Base-by-base conservation (phyloP, 257 asterid genomes). In the Solanum arcanum region DNA sequence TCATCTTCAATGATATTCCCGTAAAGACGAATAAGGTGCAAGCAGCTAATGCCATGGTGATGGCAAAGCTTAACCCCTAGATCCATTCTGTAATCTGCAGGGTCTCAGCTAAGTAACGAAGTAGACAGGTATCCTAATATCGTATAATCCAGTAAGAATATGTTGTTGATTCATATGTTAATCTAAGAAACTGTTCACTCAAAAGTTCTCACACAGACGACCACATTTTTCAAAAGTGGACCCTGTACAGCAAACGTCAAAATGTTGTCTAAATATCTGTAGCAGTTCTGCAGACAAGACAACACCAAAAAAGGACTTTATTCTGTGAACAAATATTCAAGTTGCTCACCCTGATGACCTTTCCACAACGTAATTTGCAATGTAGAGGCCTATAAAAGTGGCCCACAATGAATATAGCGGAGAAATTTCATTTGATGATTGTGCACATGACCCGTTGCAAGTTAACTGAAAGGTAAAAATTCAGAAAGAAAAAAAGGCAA, bases 351-450 rank as follows among this genome's bases (percentile, higher is more conserved):
- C 99, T 11, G 98, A 93, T 44, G 99, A 97, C 90, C 98, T 94
- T 92, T 94, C 98, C 87, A 97, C 99, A n/a, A 97, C 99, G 91
- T 97, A 97, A 93, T 97, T 97, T 89, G 99, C 99, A 69, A 97
- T 97, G 93, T 97, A 97, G 90, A 97, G 99, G 86, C 98, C 99
- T 31, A 97, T 95, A 89, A 97, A 97, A 89, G 99, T 97, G 85
- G 99, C 99, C 99, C 99, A 97, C 84, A 97, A 90, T 37, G 99
- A 97, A 93, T 96, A 97, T 90, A 97, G 90, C 42, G 99, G 99
- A 23, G 99, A 97, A 85, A 97, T 97, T 89, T 97, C 98, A 92
- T 92, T 94, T 35, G 99, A 90, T 10, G 99, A 96, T 90, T 95
- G 97, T 83, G 95, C 94, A 93, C 98, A 93, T 5, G 95, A 90